phyloP scores from a whole-genome alignment of 140 eudicot species.

The Senecio squalidus region DNA sequence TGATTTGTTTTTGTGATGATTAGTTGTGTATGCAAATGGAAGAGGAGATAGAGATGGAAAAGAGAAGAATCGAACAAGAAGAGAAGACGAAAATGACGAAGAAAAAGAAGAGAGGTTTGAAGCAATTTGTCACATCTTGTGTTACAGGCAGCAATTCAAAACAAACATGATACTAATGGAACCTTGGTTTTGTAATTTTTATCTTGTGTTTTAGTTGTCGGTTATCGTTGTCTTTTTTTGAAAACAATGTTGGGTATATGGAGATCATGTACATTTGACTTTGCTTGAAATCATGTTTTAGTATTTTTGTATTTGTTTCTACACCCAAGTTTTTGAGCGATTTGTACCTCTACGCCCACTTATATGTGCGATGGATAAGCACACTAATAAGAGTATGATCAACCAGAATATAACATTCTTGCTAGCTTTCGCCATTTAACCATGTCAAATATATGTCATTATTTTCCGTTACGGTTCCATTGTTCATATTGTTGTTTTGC shows the following conservation, averaged over 20 bases:
- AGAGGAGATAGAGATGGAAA: constrained; percentile 45
- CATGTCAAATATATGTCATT: too few species aligned
- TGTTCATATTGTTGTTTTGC: too few species aligned
- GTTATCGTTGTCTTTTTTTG: background rate
- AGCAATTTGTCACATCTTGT: constrained; percentile 54
- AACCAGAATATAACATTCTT: too few species aligned
- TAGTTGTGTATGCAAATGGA: constrained; percentile 63
- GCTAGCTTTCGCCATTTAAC: too few species aligned
- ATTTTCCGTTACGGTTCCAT: too few species aligned
- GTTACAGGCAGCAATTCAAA: constrained; percentile 27
- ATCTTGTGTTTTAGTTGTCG: background rate
- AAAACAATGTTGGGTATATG: background rate
- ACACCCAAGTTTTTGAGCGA: too few species aligned
- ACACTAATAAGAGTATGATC: too few species aligned
- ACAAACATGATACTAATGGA: background rate
- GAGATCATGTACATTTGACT: background rate
- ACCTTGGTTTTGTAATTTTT: background rate
- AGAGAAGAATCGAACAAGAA: constrained; percentile 19
- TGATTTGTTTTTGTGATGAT: background rate
- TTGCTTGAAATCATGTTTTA: too few species aligned
- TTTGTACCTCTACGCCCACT: too few species aligned
- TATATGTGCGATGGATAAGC: too few species aligned
- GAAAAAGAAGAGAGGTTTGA: constrained; percentile 42
- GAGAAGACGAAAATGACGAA: background rate
- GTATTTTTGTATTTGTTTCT: too few species aligned